Evolutionary conservation across 2,329 filamentous ascomycete genomes (phyloP).

Genomic region (Monosporascus sp.): DNA sequence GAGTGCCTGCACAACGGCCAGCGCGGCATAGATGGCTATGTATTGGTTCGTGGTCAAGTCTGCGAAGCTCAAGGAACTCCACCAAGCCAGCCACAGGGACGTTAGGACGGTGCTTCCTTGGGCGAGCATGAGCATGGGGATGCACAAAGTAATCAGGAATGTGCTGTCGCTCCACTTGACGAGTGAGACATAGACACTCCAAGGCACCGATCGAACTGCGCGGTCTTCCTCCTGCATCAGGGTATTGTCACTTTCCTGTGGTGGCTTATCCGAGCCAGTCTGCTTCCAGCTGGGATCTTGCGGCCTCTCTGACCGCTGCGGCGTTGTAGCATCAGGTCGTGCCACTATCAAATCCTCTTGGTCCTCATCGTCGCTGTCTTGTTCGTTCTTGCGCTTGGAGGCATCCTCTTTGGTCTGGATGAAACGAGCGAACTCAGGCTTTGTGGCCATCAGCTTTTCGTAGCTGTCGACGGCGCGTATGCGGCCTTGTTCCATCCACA

Average conservation of each 20-base stretch:
- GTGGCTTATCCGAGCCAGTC: slow-evolving; percentile 19
- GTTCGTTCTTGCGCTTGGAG: slow-evolving; percentile 45
- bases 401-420: slow-evolving; percentile 42
- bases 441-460: slow-evolving; percentile 56
- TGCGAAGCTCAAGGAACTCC: slow-evolving; percentile 56
- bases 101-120: slow-evolving; percentile 59
- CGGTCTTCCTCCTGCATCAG: slow-evolving; percentile 52
- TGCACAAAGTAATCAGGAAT: slow-evolving; percentile 45
- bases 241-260: slow-evolving; percentile 13
- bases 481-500: slow-evolving; percentile 60
- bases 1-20: slow-evolving; percentile 47
- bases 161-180: slow-evolving; percentile 53
- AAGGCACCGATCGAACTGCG: slow-evolving; percentile 54
- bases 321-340: too few species aligned
- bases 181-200: slow-evolving; percentile 58
- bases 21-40: slow-evolving; percentile 56
- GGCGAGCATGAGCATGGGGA: slow-evolving; percentile 38
- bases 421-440: slow-evolving; percentile 47
- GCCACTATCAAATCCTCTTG: not conserved
- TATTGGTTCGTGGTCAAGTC: slow-evolving; percentile 46
- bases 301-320: too few species aligned
- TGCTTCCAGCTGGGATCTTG: too few species aligned
- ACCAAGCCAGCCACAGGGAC: slow-evolving; percentile 62
- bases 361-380: slow-evolving; percentile 39
- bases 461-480: slow-evolving; percentile 61